Base-by-base conservation (phyloP, 257 asterid genomes). In the Primulina huaijiensis region DNA sequence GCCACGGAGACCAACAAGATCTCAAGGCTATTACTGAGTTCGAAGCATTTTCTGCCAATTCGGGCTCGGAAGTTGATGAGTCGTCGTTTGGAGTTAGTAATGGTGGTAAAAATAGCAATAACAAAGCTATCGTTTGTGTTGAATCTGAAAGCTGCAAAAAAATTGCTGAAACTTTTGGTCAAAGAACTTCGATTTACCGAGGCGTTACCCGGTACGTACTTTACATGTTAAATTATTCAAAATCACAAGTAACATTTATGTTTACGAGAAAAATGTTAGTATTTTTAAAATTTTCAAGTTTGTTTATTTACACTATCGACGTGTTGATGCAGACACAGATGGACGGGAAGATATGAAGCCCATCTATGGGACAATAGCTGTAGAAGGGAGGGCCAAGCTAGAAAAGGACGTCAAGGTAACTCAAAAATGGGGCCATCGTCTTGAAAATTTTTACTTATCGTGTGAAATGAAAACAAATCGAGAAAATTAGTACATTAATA, bases 341-440 rank as follows among this genome's bases (percentile, higher is more conserved):
- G 98, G 98, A 94, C 99, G 14, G 99, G 99, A 12, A 91, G 99
- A 89, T 94, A 94, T 62, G 99, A 94, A 82, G 99, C 99, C 71
- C 99, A 91, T 85, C 96, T 93, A 31, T 94, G 99, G 99, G 99
- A 94, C 77, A 94, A 94, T 85, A 91, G 97, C 96, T 91, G 98
- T 82, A 88, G 96, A 76, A 88, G 97, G 58, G 99, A 94, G 69
- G 99, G 99, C 35, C 97, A 91, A 81, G 97, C 98, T 5, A 91
- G 98, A 83, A 94, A 94, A 82, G 98, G 99, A 74, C 98, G 99
- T 83, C 99, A 91, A 94, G 99, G 99, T 92, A 88, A 16, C 56
- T 14, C 14, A 17, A 62, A 64, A 19, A 37, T 7, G 23, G 1
- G 30, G 16, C 25, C 16, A 29, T 10, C 33, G 63, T 57, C 35